Evolutionary conservation across 2,329 filamentous ascomycete species (phyloP).

Genomic region (Penicillium digitatum): DNA sequence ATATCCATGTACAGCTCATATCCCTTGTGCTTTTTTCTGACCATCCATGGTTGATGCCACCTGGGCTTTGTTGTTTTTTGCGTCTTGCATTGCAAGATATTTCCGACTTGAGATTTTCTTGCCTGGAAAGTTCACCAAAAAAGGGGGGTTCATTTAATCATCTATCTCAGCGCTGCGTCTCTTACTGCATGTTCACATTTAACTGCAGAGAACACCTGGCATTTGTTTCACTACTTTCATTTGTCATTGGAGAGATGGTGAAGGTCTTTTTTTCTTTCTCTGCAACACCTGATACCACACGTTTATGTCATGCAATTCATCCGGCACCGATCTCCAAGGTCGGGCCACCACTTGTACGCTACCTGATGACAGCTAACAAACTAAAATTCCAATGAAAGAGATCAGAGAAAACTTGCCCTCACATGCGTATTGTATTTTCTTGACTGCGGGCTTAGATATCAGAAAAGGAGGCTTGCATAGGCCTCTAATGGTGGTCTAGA

Average conservation of each 20-base stretch:
- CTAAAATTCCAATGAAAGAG: slow-evolving; percentile 13
- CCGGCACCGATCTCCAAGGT: neutral
- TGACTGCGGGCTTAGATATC: slow-evolving; percentile 1
- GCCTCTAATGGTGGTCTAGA: slow-evolving; percentile 22
- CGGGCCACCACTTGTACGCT: slow-evolving; percentile 21
- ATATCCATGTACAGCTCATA: slow-evolving; percentile 35
- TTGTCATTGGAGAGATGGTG: slow-evolving; percentile 6
- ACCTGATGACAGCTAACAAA: slow-evolving; percentile 10
- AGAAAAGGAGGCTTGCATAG: slow-evolving; percentile 12
- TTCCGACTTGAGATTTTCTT: neutral
- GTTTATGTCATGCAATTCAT: slow-evolving; percentile 12
- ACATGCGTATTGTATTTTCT: slow-evolving; percentile 4
- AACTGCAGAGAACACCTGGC: slow-evolving; percentile 19
- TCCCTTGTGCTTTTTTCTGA: slow-evolving; percentile 12
- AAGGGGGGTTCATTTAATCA: slow-evolving; percentile 16
- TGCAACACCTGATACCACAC: slow-evolving; percentile 33
- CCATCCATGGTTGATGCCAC: slow-evolving; percentile 17
- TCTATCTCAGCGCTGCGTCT: slow-evolving; percentile 15
- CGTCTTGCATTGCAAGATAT: slow-evolving; percentile 6
- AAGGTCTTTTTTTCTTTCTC: slow-evolving; percentile 1
- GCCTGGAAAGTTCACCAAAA: slow-evolving; percentile 15
- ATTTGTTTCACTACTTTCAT: slow-evolving; percentile 8
- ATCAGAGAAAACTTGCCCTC: slow-evolving; percentile 1
- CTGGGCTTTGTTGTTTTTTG: slow-evolving; percentile 14
- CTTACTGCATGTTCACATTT: slow-evolving; percentile 9